Percentiles rank a stretch among this genome's conserved stretches.
phyloP scores from a whole-genome alignment of 2,329 filamentous ascomycete genomes.

The Fusarium stilboides region DNA sequence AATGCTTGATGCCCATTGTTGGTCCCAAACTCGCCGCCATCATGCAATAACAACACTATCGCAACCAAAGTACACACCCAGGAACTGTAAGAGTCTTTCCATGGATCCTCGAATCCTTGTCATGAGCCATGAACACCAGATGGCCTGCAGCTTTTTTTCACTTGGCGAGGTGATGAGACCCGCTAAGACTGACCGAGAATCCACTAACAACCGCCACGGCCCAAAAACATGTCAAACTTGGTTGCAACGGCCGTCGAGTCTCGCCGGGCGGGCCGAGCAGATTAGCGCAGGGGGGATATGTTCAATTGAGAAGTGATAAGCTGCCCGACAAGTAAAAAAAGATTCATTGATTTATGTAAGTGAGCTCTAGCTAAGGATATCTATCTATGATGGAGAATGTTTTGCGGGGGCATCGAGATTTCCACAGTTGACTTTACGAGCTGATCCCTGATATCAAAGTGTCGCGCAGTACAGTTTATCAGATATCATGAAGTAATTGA shows the following conservation, averaged over 20 bases:
- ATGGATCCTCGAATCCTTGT: slow-evolving; percentile 32
- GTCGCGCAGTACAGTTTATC: background rate
- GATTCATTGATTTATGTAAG: slow-evolving; percentile 24
- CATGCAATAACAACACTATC: background rate
- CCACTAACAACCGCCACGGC: slow-evolving; percentile 37
- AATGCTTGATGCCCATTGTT: background rate
- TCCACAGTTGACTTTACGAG: background rate
- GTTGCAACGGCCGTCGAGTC: slow-evolving; percentile 39
- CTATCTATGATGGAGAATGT: background rate
- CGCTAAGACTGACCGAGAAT: slow-evolving; percentile 28
- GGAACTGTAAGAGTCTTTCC: slow-evolving; percentile 19
- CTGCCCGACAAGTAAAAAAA: slow-evolving; percentile 17
- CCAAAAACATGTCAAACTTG: slow-evolving; percentile 28
- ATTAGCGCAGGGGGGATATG: slow-evolving; percentile 27
- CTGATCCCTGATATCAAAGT: background rate
- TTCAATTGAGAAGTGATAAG: slow-evolving; percentile 22
- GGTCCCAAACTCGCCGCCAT: background rate
- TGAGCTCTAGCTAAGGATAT: slow-evolving; percentile 1
- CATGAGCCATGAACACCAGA: slow-evolving; percentile 27
- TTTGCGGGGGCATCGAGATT: slow-evolving; percentile 12
- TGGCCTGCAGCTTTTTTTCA: slow-evolving; percentile 32
- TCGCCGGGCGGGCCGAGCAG: slow-evolving; percentile 40
- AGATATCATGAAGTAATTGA: background rate
- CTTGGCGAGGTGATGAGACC: slow-evolving; percentile 19
- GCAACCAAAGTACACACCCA: slow-evolving; percentile 1